Conservation (phyloP, 805 yeast genomes). For the Isabelozyma pseudorhagii region DNA sequence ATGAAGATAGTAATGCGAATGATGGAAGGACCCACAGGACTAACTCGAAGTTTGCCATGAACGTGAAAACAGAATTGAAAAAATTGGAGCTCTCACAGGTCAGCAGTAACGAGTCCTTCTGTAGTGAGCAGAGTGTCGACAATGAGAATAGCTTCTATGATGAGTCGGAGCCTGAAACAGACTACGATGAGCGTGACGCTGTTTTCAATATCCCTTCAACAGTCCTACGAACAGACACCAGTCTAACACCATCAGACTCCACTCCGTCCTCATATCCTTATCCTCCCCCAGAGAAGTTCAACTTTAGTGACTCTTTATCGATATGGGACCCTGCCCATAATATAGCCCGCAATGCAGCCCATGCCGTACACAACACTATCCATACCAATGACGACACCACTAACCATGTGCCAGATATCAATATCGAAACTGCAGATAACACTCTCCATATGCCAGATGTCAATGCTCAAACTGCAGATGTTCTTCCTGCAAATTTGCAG, state of each 20-base stretch:
- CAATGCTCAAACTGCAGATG: no score
- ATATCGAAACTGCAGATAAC: no score
- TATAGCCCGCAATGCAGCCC: background rate
- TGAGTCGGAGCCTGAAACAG: background rate
- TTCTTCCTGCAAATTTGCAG: background rate
- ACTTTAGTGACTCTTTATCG: background rate
- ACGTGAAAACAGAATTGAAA: conserved; percentile 2
- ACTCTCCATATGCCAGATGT: no score
- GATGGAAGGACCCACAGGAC: background rate
- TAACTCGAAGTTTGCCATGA: conserved; percentile 1
- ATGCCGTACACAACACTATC: no score
- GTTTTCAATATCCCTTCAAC: background rate
- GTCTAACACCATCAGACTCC: background rate
- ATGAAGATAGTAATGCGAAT: background rate
- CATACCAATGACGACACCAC: no score
- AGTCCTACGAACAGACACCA: background rate
- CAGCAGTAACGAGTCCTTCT: background rate
- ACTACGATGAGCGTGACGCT: background rate
- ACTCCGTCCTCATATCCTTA: background rate
- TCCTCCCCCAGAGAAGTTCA: background rate
- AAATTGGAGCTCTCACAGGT: background rate
- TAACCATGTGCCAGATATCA: no score
- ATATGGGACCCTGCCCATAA: background rate
- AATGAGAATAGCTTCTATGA: background rate
- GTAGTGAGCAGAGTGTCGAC: background rate